phyloP scores from a whole-genome alignment of 75 land plant genomes.

The Sequoia sempervirens region DNA sequence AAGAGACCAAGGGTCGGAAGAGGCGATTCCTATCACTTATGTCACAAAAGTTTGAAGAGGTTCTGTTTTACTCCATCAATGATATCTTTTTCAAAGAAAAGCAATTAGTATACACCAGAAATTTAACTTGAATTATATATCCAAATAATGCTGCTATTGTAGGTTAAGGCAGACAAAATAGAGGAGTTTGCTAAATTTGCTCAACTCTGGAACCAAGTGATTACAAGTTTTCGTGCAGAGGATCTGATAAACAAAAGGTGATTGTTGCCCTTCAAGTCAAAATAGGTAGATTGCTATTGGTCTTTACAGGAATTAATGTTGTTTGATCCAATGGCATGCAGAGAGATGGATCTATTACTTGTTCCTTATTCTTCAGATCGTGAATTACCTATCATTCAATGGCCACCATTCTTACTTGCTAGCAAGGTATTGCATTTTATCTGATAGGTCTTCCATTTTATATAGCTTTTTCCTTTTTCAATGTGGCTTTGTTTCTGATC shows the following conservation, averaged over 20 bases:
- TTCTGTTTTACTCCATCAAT: background rate
- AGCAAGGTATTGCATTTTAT: constrained; percentile 64
- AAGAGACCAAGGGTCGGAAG: constrained; percentile 21
- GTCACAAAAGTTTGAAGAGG: constrained; percentile 40
- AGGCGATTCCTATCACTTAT: constrained; percentile 35
- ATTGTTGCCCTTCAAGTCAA: background rate
- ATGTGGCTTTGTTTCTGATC: background rate
- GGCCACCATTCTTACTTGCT: constrained; percentile 97
- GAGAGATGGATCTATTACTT: constrained; percentile 84
- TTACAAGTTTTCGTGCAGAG: constrained; percentile 83
- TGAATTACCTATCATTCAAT: constrained; percentile 58
- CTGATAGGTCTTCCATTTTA: background rate
- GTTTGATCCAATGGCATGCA: constrained; percentile 15
- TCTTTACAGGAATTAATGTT: background rate
- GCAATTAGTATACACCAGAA: background rate
- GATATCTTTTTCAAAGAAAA: background rate
- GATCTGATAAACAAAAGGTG: constrained; percentile 89
- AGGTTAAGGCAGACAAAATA: constrained; percentile 19
- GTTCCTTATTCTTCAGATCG: constrained; percentile 85
- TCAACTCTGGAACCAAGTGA: constrained; percentile 89
- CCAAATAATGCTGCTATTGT: background rate
- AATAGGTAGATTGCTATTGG: background rate
- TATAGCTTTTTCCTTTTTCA: background rate
- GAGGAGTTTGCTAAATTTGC: constrained; percentile 73
- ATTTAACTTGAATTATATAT: background rate